These are phyloP conservation scores for Incumbomyces delicatus DNA, from an alignment of 2,329 filamentous ascomycete species.

Conservation along the genomic window DNA sequence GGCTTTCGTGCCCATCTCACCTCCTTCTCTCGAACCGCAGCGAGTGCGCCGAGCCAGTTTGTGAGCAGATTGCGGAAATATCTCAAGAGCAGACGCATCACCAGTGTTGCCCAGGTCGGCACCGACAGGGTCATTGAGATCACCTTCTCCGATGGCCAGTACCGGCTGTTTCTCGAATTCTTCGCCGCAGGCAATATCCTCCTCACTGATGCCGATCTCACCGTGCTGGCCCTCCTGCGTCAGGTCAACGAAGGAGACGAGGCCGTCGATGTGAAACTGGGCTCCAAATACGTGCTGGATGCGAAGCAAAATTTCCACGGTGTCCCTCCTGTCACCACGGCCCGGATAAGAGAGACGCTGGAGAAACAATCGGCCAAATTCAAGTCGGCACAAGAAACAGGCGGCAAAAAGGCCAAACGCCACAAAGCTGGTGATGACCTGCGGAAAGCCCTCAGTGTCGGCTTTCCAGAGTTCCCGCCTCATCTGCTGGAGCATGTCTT, in stretches of 20 bases:
- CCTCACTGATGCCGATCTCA: slow-evolving; percentile 73
- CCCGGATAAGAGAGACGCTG: slow-evolving; percentile 61
- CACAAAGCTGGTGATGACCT: slow-evolving; percentile 66
- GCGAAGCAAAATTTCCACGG: slow-evolving; percentile 76
- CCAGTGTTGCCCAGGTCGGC: slow-evolving; percentile 71
- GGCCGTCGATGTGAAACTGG: slow-evolving; percentile 72
- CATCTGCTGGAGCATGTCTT: slow-evolving; percentile 81
- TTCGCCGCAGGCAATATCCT: slow-evolving; percentile 94
- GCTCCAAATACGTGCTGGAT: slow-evolving; percentile 67
- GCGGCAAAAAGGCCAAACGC: slow-evolving; percentile 58
- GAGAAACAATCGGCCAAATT: slow-evolving; percentile 47
- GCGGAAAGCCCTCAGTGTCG: slow-evolving; percentile 68
- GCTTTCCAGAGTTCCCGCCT: slow-evolving; percentile 81
- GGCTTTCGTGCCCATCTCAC: slow-evolving; percentile 95
- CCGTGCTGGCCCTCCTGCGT: slow-evolving; percentile 69
- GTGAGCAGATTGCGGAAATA: slow-evolving; percentile 77
- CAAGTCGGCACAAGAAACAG: slow-evolving; percentile 20
- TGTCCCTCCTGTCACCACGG: slow-evolving; percentile 62
- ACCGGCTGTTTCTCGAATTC: slow-evolving; percentile 84
- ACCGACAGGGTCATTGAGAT: slow-evolving; percentile 91
- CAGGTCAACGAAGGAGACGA: slow-evolving; percentile 71
- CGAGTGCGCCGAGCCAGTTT: slow-evolving; percentile 73
- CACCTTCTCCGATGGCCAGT: slow-evolving; percentile 82
- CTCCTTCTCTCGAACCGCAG: slow-evolving; percentile 77
- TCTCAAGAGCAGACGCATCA: slow-evolving; percentile 77